Evolutionary conservation across 352 stramenopile species (phyloP), one percentile per base, ranked within the genome.

Genomic region (Elongisporangium prolatum): DNA sequence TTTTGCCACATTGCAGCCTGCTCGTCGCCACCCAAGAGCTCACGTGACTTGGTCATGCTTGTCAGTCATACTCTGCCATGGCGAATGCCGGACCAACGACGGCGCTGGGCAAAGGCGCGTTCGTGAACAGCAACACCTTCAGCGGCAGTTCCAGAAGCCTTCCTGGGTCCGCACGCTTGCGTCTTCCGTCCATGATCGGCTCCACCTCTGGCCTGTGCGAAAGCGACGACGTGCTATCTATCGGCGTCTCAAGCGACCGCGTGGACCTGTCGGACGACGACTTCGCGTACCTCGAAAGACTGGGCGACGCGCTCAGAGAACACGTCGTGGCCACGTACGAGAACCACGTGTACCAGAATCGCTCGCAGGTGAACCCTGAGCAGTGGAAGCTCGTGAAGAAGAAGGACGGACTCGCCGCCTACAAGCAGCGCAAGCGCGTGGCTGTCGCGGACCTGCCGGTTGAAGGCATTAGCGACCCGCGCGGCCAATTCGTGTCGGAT

Each of bases 311-410:
- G 34, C 17, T 44, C 34, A 44, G 17, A 13, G 10, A 3, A 9
- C 2, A 44, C 34, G 2, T 44, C 34, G 34, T 44, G 34, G 34
- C 34, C 2, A 9, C 4, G 11, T 44, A 44, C 34, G 34, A 44
- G 34, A 44, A 9, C 34, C 34, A 44, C 34, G 34, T 44, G 10
- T 44, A 44, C 34, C 34, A 44, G 34, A 44, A 17, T 9, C 34
- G 34, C 34, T 44, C 57, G 52, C 59, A 70, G 14, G 67, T 79
- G 38, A 65, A 87, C 50, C 62, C 68, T 37, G 77, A 70, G 24
- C 68, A 77, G 28, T 91, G 81, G 81, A 91, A 91, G 63, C 48
- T 73, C 50, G 49, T 91, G 21, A 88, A 84, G 69, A 76, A 75
- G 49, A 77, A 74, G 44, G 81, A 91, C 60, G 72, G 88, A 37